Percentiles rank a stretch among this genome's conserved stretches.
Evolutionary conservation across 2,329 filamentous ascomycete genomes (phyloP).

Genomic region (Aspergillus puulaauensis): DNA sequence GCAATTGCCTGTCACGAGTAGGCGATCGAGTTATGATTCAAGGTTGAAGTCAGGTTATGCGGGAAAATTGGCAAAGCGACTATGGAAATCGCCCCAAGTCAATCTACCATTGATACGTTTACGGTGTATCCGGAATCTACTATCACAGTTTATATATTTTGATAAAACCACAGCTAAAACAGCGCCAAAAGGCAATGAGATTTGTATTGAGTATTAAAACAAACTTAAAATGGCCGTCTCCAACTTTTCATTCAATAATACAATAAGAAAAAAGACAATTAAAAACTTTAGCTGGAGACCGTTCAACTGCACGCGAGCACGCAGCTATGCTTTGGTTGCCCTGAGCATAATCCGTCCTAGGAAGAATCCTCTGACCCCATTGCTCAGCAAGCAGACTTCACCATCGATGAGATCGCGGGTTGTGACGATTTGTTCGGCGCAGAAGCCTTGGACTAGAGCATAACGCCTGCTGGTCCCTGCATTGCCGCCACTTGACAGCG

Average conservation of each 20-base stretch:
- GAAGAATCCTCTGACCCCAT: constrained; percentile 78
- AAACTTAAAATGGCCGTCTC: background rate
- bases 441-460: constrained; percentile 71
- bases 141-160: background rate
- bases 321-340: background rate
- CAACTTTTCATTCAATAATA: background rate
- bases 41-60: too few relatives aligned
- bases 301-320: background rate
- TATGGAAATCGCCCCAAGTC: too few relatives aligned
- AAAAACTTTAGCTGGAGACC: background rate
- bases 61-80: too few relatives aligned
- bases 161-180: too few relatives aligned
- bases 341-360: constrained; percentile 29
- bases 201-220: background rate
- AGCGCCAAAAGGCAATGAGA: background rate
- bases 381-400: constrained; percentile 86
- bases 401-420: constrained; percentile 63
- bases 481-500: constrained; percentile 74
- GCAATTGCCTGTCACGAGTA: background rate
- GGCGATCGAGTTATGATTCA: background rate
- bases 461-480: constrained; percentile 79
- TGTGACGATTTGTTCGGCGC: constrained; percentile 63
- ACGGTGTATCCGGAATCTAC: background rate
- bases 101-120: background rate
- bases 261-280: background rate